Evolutionary conservation across 2,329 filamentous ascomycete species (phyloP).

Genomic region (Neoascochyta sp.): DNA sequence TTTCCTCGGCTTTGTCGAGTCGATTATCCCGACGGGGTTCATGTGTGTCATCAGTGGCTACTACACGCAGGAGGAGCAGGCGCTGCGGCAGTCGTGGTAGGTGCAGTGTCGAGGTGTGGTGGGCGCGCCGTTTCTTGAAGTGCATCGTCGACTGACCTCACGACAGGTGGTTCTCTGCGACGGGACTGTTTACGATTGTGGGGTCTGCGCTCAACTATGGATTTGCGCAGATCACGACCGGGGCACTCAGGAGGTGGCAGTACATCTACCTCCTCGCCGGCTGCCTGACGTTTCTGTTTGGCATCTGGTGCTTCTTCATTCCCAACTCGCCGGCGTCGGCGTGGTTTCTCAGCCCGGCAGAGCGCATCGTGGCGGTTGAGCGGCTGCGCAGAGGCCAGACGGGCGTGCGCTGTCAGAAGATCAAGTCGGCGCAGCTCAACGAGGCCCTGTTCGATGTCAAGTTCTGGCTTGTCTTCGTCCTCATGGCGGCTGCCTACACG

Average conservation of each 20-base stretch:
- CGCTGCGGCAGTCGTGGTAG: constrained; percentile 54
- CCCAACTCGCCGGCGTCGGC: constrained; percentile 64
- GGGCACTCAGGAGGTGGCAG: constrained; percentile 53
- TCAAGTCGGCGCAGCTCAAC: constrained; percentile 51
- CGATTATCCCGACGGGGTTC: constrained; percentile 55
- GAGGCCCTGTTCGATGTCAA: constrained; percentile 49
- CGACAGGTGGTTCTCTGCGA: constrained; percentile 59
- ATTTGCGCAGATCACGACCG: constrained; percentile 37
- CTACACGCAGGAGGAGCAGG: constrained; percentile 43
- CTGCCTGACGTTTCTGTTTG: constrained; percentile 56
- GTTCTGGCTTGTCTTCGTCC: constrained; percentile 39
- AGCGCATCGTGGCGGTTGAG: constrained; percentile 54
- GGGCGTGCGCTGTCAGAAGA: constrained; percentile 51
- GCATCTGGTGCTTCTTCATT: constrained; percentile 63
- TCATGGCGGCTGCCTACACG: constrained; percentile 55
- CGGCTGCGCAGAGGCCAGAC: constrained; percentile 48
- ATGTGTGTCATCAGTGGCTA: constrained; percentile 50
- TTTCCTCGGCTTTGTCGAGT: constrained; percentile 56
- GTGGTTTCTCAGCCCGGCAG: constrained; percentile 63
- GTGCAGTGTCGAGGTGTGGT: neutral
- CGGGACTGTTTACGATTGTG: constrained; percentile 34
- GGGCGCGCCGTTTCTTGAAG: too few species aligned
- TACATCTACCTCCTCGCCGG: constrained; percentile 65
- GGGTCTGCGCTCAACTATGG: constrained; percentile 35
- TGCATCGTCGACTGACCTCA: neutral